phyloP scores from a whole-genome alignment of 306 rosid genomes.

The Adenanthera pavonina region DNA sequence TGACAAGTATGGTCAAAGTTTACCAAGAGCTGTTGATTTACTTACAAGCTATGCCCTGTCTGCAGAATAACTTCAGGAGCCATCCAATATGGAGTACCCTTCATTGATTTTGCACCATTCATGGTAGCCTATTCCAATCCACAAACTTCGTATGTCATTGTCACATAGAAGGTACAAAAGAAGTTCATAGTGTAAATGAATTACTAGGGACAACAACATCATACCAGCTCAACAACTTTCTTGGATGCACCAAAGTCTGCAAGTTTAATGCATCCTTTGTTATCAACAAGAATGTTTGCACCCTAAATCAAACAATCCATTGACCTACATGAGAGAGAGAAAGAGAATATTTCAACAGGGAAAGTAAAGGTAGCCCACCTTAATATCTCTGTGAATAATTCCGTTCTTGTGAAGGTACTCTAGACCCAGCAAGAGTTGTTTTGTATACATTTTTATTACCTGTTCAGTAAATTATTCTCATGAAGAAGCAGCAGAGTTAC shows the following conservation, averaged over 20 bases:
- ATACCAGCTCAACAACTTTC: slow-evolving; percentile 95
- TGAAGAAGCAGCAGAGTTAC: slow-evolving; percentile 11
- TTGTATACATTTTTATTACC: slow-evolving; percentile 90
- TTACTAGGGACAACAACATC: slow-evolving; percentile 28
- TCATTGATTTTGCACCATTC: slow-evolving; percentile 89
- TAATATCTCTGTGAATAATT: slow-evolving; percentile 93
- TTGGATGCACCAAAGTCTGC: slow-evolving; percentile 98
- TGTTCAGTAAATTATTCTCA: slow-evolving; percentile 34
- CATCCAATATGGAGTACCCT: slow-evolving; percentile 99
- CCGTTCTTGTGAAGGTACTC: slow-evolving; percentile 87
- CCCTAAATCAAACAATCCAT: slow-evolving; percentile 61
- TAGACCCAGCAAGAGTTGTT: slow-evolving; percentile 84
- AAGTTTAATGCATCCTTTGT: slow-evolving; percentile 94
- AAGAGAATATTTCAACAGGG: slow-evolving; percentile 4
- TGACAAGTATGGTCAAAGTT: background rate
- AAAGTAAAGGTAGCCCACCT: slow-evolving; percentile 52
- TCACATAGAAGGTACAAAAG: slow-evolving; percentile 19
- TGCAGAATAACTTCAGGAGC: slow-evolving; percentile 97
- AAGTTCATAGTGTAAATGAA: slow-evolving; percentile 33
- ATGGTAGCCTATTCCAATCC: slow-evolving; percentile 75
- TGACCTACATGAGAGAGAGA: slow-evolving; percentile 18
- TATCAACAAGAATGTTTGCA: slow-evolving; percentile 95
- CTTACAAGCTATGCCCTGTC: slow-evolving; percentile 98
- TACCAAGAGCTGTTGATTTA: slow-evolving; percentile 13
- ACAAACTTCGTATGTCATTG: slow-evolving; percentile 31